Percentiles rank a stretch among this genome's conserved stretches.
Conservation (phyloP, 495 filamentous ascomycete species). For the Lasiosphaeria hispida region DNA sequence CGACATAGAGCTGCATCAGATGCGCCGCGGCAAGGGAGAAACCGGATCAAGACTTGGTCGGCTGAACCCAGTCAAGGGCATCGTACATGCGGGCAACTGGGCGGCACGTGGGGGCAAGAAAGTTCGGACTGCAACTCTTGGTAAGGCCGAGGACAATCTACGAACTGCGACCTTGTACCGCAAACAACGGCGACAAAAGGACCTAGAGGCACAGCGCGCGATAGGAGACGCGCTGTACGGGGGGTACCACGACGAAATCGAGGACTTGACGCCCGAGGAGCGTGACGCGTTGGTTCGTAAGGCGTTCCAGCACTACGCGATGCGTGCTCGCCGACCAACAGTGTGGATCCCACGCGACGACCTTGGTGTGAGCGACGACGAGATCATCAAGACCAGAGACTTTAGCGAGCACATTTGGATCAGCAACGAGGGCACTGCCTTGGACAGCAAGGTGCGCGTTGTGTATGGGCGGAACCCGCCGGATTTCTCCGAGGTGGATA, state of each 20-base stretch:
- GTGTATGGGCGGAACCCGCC: slow-evolving; percentile 86
- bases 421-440: slow-evolving; percentile 83
- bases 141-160: slow-evolving; percentile 37
- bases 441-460: slow-evolving; percentile 82
- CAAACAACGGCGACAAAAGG: slow-evolving; percentile 39
- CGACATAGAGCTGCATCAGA: slow-evolving; percentile 61
- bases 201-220: slow-evolving; percentile 66
- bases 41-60: slow-evolving; percentile 17
- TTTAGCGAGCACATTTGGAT: slow-evolving; percentile 88
- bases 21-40: slow-evolving; percentile 21
- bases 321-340: slow-evolving; percentile 79
- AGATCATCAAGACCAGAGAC: slow-evolving; percentile 71
- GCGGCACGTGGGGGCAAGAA: slow-evolving; percentile 43
- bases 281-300: slow-evolving; percentile 81
- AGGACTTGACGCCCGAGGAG: slow-evolving; percentile 90
- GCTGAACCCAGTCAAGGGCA: slow-evolving; percentile 45
- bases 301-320: slow-evolving; percentile 87
- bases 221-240: slow-evolving; percentile 81
- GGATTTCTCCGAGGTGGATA: slow-evolving; percentile 86
- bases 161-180: slow-evolving; percentile 40
- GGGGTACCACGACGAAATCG: slow-evolving; percentile 84
- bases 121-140: slow-evolving; percentile 41
- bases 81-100: slow-evolving; percentile 48
- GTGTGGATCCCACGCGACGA: slow-evolving; percentile 96
- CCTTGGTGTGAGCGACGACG: slow-evolving; percentile 87